Base-by-base conservation (phyloP, 2,329 filamentous ascomycete genomes). In the Aspergillus sp. region DNA sequence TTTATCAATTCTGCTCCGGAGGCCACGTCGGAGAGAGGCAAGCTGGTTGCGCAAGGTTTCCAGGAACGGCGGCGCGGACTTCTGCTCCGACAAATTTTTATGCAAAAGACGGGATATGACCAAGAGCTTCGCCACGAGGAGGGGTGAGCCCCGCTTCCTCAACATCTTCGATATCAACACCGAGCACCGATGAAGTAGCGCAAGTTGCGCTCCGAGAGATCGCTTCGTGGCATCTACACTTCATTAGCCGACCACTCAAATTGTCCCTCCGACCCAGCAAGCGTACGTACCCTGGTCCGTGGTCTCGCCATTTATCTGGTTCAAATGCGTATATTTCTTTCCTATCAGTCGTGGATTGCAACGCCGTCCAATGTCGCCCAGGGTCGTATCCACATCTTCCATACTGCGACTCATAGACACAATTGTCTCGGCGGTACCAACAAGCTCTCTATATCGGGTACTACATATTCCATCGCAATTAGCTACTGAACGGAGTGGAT, bases 391-490 rank as follows among this genome's bases (percentile, higher is more conserved):
- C 15, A 91, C 88, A 12, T 80, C 78, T 60, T 88, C 84, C 77
- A 95, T 93, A 70, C 93, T 87, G 40, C 76, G 77, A 64, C 91
- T 89, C 91, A 98, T 96, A 60, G 87, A 84, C 55, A 97, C 89
- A 64, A 98, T 98, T n/a, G 88, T 88, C 76, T 97, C 93, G 55
- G 93, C 93, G 0, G 93, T 97, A 52, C 90, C 90, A 24, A 98
- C 86, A 8, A 98, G 86, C 67, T 95, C 91, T 65, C 93, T 90
- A 75, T 98, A 98, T 68, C 85, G 84, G 66, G 83, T 80, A 19
- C 84, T 87, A 64, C 9, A 53, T 21, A 47, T 52, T 47, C 41
- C 59, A 49, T 48, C 55, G 47, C 55, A 46, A 57, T 64, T 49
- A 62, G 59, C 41, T 1, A 31, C 43, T 21, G 24, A 52, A 23